Conservation (phyloP, 192 early-diverging fungal genomes). For the Entophlyctis luteolus region DNA sequence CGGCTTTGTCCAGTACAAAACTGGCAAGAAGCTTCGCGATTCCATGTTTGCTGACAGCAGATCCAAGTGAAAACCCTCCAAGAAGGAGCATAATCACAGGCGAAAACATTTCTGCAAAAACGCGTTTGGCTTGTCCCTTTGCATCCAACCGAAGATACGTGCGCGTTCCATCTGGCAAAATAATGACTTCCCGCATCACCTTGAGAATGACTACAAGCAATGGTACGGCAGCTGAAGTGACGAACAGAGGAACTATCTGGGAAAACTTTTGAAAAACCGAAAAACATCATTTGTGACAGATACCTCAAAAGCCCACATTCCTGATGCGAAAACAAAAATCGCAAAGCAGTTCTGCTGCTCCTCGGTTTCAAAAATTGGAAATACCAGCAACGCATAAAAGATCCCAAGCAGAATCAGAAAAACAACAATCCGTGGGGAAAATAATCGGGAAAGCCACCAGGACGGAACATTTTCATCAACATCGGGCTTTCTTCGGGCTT, state of each 20-base stretch:
- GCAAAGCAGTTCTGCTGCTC: constrained; percentile 91
- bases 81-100: constrained; percentile 94
- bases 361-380: constrained; percentile 59
- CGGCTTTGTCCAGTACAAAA: constrained; percentile 82
- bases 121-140: constrained; percentile 71
- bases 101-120: constrained; percentile 92
- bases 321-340: constrained; percentile 80
- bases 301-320: constrained; percentile 93
- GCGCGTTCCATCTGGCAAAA: constrained; percentile 32
- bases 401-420: constrained; percentile 47
- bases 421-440: neutral
- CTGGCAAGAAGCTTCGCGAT: constrained; percentile 90
- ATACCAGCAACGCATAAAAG: constrained; percentile 57
- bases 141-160: constrained; percentile 59
- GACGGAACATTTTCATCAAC: constrained; percentile 55
- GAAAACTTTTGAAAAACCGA: neutral
- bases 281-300: constrained; percentile 8
- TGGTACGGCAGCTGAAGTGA: constrained; percentile 85
- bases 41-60: constrained; percentile 90
- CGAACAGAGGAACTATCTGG: constrained; percentile 84
- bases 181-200: constrained; percentile 67
- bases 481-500: constrained; percentile 47
- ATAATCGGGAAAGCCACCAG: neutral
- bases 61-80: constrained; percentile 91
- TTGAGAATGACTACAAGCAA: constrained; percentile 77